Base-by-base conservation (phyloP, 2,329 filamentous ascomycete genomes). In the Capronia epimyces region DNA sequence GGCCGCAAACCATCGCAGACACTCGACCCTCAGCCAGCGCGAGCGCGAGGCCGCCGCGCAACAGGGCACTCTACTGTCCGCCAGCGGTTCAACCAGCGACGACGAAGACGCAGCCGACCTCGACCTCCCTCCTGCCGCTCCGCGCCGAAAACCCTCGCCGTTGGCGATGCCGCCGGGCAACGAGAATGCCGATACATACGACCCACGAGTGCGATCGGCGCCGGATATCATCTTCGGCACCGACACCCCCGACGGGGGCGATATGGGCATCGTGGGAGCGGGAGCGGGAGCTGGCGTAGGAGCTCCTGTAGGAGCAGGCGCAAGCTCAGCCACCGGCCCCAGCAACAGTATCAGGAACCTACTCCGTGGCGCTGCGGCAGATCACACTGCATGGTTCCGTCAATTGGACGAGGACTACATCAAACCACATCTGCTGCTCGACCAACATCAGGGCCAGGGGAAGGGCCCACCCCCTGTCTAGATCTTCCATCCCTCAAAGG, bases 381-480 rank as follows among this genome's bases (percentile, higher is more conserved):
- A 98, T 66, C 89, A 94, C 39, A 86, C 87, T 8, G 89, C 86
- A 40, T 81, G 94, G 71, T 95, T 98, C 69, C 84, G 83, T 60
- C 90, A 95, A 70, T 74, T 98, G 53, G 93, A 98, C 67, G 93
- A 98, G 69, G 89, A 90, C 54, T 96, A 89, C 67, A 90, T 97
- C 69, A 97, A 97, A 75, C 91, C 91, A 15, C 87, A 84, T 65
- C 71, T 97, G 49, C 69, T 97, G 58, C 77, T 97, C 16, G 90
- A 96, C 69, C 86, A 84, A 40, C 51, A 57, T 43, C 53, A 59
- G 43, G 58, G 58, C n/a, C 56, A 58, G 20, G 59, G 49, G 3
- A 58, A 56, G 22, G 56, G 58, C 6, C 58, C 55, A 6, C 52
- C 55, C 10, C 51, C 55, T 36, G 46, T 31, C 16, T 49, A 24